Conservation (phyloP, 768 basidiomycete species). For the Chalciporus piperatus region DNA sequence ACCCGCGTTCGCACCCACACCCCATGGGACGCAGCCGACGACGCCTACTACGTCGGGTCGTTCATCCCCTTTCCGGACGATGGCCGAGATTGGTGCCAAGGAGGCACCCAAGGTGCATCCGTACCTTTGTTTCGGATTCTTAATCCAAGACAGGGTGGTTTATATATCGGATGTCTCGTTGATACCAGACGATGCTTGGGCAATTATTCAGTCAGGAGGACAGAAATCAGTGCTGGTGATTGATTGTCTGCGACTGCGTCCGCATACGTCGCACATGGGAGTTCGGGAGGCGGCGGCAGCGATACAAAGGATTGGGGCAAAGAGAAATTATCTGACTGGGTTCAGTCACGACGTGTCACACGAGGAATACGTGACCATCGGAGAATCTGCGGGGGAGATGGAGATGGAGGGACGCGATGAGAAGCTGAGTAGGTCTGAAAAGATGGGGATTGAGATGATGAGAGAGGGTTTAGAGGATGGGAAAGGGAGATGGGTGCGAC, state of each 20-base stretch:
- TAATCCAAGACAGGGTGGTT: conserved; percentile 59
- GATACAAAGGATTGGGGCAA: conserved; percentile 55
- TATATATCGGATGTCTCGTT: conserved; percentile 84
- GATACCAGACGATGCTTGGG: conserved; percentile 75
- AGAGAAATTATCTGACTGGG: conserved; percentile 68
- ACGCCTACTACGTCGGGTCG: conserved; percentile 34
- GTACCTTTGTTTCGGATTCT: conserved; percentile 68
- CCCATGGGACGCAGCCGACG: conserved; percentile 35
- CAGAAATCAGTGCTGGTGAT: conserved; percentile 58
- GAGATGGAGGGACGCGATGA: conserved; percentile 18
- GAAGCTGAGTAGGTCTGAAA: conserved; percentile 34
- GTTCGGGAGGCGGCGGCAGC: conserved; percentile 57
- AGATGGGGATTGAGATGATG: conserved; percentile 44
- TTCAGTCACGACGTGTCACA: conserved; percentile 78
- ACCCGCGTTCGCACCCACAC: conserved; percentile 40
- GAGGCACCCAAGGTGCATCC: conserved; percentile 39
- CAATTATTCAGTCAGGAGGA: conserved; percentile 34
- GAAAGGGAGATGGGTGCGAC: conserved; percentile 56
- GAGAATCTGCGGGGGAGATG: conserved; percentile 46
- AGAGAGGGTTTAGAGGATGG: conserved; percentile 46
- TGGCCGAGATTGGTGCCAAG: neutral
- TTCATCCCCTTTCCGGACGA: conserved; percentile 24
- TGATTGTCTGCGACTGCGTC: conserved; percentile 66
- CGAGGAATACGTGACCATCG: conserved; percentile 70
- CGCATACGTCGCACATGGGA: conserved; percentile 80